Conservation (phyloP, 2,329 filamentous ascomycete species). For the Escovopsis sp. region DNA sequence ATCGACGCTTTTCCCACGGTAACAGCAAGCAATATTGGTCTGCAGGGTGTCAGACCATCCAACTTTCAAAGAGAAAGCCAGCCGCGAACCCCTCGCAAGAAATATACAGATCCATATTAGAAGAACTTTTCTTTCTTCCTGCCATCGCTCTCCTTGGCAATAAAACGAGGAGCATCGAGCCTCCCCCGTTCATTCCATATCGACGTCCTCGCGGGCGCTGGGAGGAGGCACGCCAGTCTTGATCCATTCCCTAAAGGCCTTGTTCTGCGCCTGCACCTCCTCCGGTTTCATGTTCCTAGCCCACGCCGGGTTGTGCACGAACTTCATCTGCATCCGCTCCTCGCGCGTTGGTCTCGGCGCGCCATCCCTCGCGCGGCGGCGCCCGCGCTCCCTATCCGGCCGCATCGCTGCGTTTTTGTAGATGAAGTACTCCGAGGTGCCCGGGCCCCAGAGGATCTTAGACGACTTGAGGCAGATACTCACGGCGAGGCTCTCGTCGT, state of each 20-base stretch:
- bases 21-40: too few species aligned
- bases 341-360: conserved; percentile 46
- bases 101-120: too few species aligned
- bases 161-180: too few species aligned
- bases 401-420: conserved; percentile 51
- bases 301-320: conserved; percentile 68
- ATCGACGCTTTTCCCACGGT: too few species aligned
- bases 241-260: conserved; percentile 40
- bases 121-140: too few species aligned
- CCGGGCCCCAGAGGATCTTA: conserved; percentile 61
- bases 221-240: conserved; percentile 30
- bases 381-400: conserved; percentile 47
- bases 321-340: conserved; percentile 58
- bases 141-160: too few species aligned
- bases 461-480: conserved; percentile 65
- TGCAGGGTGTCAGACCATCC: too few species aligned
- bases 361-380: conserved; percentile 36
- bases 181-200: conserved; percentile 11
- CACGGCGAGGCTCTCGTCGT: conserved; percentile 52
- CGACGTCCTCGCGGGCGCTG: conserved; percentile 16
- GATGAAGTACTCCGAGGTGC: conserved; percentile 54
- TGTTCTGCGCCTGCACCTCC: conserved; percentile 59
- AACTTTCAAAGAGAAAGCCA: too few species aligned
- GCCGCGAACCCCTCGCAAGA: too few species aligned
- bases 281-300: conserved; percentile 67